Conservation (phyloP, 2,329 filamentous ascomycete genomes). For the Tolypocladium pustulatum region DNA sequence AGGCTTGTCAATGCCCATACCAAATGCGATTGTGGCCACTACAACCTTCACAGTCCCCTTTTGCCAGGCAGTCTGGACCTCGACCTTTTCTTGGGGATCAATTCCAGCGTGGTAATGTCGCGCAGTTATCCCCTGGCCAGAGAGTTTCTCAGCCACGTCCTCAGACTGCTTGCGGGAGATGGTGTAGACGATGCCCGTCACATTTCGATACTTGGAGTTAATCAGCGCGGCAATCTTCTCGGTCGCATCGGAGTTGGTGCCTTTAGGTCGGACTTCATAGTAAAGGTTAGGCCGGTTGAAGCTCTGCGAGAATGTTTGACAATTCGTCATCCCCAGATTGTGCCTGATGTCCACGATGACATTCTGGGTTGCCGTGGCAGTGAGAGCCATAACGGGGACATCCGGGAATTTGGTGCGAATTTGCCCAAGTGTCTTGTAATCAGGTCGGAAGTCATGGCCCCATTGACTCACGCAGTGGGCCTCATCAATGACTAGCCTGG, state of each 20-base stretch:
- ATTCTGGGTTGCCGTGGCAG: constrained; percentile 87
- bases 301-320: constrained; percentile 76
- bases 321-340: constrained; percentile 74
- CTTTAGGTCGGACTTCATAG: constrained; percentile 74
- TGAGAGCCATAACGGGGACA: constrained; percentile 89
- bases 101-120: constrained; percentile 82
- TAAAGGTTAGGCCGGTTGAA: constrained; percentile 95
- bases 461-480: constrained; percentile 99
- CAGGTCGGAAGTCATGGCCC: constrained; percentile 95
- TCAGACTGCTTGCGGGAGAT: constrained; percentile 79
- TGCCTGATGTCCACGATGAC: constrained; percentile 87
- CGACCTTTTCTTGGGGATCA: constrained; percentile 52
- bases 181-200: constrained; percentile 90
- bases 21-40: constrained; percentile 95
- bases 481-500: constrained; percentile 91
- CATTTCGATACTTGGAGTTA: constrained; percentile 52
- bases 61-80: constrained; percentile 77
- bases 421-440: constrained; percentile 80
- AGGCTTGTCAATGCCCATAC: constrained; percentile 99
- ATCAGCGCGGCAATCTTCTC: constrained; percentile 55
- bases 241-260: constrained; percentile 36
- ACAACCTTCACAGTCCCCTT: constrained; percentile 71
- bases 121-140: constrained; percentile 56
- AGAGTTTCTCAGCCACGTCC: constrained; percentile 61
- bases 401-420: constrained; percentile 61